These are phyloP conservation scores for Selaginella tamariscina DNA, from an alignment of 75 land plant genomes.

Conservation along the genomic window DNA sequence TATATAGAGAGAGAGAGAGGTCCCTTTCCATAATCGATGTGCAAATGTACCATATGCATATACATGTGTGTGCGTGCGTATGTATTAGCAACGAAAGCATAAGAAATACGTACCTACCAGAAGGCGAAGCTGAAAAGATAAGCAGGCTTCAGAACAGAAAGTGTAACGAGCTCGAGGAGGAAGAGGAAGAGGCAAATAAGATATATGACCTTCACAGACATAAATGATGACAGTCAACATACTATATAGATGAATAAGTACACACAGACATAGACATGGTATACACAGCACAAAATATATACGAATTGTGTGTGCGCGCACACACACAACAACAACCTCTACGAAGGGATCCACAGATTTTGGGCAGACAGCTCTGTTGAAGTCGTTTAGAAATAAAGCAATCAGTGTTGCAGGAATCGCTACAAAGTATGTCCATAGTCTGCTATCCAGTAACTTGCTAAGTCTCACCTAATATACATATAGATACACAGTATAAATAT, in stretches of 20 bases:
- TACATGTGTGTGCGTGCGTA: no score
- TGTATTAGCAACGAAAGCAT: background rate
- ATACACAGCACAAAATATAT: no score
- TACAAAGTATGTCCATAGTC: slow-evolving; percentile 15
- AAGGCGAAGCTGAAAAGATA: slow-evolving; percentile 20
- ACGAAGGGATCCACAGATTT: slow-evolving; percentile 6
- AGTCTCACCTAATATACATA: no score
- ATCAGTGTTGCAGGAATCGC: slow-evolving; percentile 19
- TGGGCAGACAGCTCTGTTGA: slow-evolving; percentile 19
- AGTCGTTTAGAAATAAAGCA: slow-evolving; percentile 21
- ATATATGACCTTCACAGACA: no score
- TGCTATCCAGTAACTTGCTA: slow-evolving; percentile 13
- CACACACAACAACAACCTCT: slow-evolving; percentile 16
- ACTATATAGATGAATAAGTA: no score
- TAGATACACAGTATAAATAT: no score
- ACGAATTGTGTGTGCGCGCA: no score
- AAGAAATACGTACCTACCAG: slow-evolving; percentile 19
- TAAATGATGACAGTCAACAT: no score
- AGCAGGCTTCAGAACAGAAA: slow-evolving; percentile 12
- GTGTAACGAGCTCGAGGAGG: slow-evolving; percentile 16
- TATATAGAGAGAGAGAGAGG: background rate
- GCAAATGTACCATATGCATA: no score
- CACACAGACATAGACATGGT: no score
- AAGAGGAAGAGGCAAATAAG: slow-evolving; percentile 13
- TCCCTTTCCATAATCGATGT: background rate